Percentiles rank a stretch among this genome's conserved stretches.
Conservation (phyloP, 1,284 basidiomycete genomes). For the Xerocomus amazonicus region DNA sequence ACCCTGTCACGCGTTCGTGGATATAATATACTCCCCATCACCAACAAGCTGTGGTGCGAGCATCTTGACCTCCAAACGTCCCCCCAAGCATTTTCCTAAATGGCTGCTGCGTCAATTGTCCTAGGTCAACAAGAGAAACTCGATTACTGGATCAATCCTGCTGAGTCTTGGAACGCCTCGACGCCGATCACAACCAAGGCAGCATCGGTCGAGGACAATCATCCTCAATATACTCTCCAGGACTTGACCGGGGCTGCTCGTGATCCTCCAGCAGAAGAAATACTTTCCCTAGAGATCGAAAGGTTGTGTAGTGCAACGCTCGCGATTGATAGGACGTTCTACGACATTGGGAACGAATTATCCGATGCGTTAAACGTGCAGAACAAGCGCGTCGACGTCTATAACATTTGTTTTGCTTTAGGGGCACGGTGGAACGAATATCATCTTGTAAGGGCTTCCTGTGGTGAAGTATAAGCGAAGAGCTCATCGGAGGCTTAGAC, state of each 20-base stretch:
- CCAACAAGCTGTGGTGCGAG: background rate
- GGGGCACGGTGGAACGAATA: slow-evolving; percentile 17
- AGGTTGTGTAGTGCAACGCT: slow-evolving; percentile 14
- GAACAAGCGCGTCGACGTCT: slow-evolving; percentile 8
- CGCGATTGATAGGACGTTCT: slow-evolving; percentile 18
- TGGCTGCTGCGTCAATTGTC: slow-evolving; percentile 13
- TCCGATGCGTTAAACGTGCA: slow-evolving; percentile 9
- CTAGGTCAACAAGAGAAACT: background rate
- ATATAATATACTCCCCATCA: slow-evolving; percentile 8
- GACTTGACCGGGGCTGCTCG: slow-evolving; percentile 1
- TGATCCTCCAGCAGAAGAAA: slow-evolving; percentile 14
- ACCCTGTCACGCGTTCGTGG: background rate
- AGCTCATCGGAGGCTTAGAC: slow-evolving; percentile 7
- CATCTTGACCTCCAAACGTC: background rate
- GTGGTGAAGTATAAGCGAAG: no score
- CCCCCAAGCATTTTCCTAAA: background rate
- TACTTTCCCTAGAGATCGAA: slow-evolving; percentile 15
- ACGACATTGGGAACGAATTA: slow-evolving; percentile 8
- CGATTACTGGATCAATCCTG: background rate
- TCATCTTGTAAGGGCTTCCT: slow-evolving; percentile 6
- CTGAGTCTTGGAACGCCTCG: background rate
- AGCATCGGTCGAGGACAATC: background rate
- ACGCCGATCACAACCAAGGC: background rate
- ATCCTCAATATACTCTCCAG: slow-evolving; percentile 1
- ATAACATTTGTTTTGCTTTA: slow-evolving; percentile 12